Base-by-base conservation (phyloP, 148 eudicot species). In the Spergularia marina region DNA sequence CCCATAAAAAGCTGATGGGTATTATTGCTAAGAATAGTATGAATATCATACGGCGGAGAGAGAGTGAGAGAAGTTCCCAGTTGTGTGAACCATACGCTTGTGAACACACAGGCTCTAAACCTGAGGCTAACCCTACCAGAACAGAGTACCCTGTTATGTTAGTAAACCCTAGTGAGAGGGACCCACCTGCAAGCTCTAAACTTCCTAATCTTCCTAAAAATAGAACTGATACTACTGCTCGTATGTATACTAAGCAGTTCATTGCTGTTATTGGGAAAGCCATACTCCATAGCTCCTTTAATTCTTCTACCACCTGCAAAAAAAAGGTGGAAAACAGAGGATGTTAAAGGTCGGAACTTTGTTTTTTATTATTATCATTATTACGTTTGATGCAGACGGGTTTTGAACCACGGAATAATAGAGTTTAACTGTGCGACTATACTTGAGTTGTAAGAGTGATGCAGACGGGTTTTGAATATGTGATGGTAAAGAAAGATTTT, bases 141-240 rank as follows among this genome's bases (percentile, higher is more conserved):
- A 96, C 94, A 7, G 98, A 96, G 85, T 89, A 92, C 58, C 99
- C 99, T 10, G 99, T 96, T 58, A 96, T 92, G 87, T 96, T 96
- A 0, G 99, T 91, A 83, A 96, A 92, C 6, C 98, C 98, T 30
- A 92, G 85, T 39, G 98, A 89, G 53, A 96, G 97, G 20, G 97
- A 90, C 8, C 99, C 99, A 17, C 99, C 99, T 13, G 98, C 99
- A 3, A 96, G 81, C 76, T 92, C 94, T 1, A 92, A 77, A 67
- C 93, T 86, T 0, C 99, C 99, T 41, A 96, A 84, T 8, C 91
- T 58, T 34, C 99, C 99, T 39, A 96, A n/a, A 71, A 96, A 96
- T 5, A 92, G 85, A 52, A 92, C 93, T 1, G 98, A 91, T 0
- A 92, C 97, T 1, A 89, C 91, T 1, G 90, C 88, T 56, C 97